A percentile compares a stretch with the other conserved stretches of the same genome.
phyloP scores from a whole-genome alignment of 805 yeast species.

The Cyberlindnera americana region DNA sequence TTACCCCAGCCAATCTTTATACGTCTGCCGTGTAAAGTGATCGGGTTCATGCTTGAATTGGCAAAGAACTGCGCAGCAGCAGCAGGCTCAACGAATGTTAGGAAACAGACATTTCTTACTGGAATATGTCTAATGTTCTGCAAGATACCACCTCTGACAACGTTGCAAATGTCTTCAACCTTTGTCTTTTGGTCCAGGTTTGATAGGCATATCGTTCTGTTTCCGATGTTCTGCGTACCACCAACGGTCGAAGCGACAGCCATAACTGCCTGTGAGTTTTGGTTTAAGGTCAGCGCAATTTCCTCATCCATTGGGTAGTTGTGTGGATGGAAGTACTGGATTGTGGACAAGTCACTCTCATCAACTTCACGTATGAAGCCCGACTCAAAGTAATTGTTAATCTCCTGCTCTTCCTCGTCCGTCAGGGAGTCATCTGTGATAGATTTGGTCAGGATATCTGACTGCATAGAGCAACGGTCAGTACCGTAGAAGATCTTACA shows the following conservation, averaged over 20 bases:
- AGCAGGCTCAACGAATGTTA: conserved; percentile 62
- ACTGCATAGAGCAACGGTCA: conserved; percentile 70
- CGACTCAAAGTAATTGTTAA: conserved; percentile 53
- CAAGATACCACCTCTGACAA: conserved; percentile 72
- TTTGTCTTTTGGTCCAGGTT: conserved; percentile 61
- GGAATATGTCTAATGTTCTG: conserved; percentile 53
- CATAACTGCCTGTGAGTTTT: conserved; percentile 14
- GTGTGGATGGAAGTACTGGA: conserved; percentile 10
- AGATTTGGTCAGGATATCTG: conserved; percentile 13
- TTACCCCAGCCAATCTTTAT: conserved; percentile 69
- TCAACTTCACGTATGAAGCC: conserved; percentile 11
- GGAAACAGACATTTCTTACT: conserved; percentile 58
- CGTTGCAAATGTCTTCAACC: conserved; percentile 71
- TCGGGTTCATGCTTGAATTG: conserved; percentile 53
- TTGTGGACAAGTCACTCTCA: conserved; percentile 2
- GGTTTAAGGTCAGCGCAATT: conserved; percentile 11
- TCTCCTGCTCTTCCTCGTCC: conserved; percentile 11
- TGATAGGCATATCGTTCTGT: conserved; percentile 68
- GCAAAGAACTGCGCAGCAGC: conserved; percentile 67
- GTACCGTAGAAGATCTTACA: conserved; percentile 86
- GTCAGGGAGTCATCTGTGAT: conserved; percentile 17
- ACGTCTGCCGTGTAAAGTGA: conserved; percentile 58
- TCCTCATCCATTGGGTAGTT: conserved; percentile 11
- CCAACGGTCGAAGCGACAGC: conserved; percentile 42
- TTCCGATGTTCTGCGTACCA: conserved; percentile 79